Base-by-base conservation (phyloP, 495 filamentous ascomycete species). In the Aspergillus homomorphus region DNA sequence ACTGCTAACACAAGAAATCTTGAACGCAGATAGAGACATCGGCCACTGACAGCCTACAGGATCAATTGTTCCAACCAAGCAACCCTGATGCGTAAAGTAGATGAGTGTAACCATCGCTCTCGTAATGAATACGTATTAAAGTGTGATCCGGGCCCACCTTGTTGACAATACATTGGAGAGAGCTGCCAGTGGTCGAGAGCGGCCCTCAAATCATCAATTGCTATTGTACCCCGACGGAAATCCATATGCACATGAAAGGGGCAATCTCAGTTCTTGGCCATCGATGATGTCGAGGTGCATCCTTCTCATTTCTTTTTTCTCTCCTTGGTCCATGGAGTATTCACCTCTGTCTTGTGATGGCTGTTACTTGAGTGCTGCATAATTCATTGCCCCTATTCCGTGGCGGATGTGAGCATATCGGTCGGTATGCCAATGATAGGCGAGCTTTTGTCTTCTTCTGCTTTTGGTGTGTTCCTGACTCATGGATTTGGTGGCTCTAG, bases 211-310 rank as follows among this genome's bases (percentile, higher is more conserved):
- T 45, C 33, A 51, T 28, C 26, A 23, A 12, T 54, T 42, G 45
- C 54, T 57, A 43, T 53, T 46, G 23, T 53, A 22, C 16, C 16
- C 26, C 21, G 51, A 60, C 54, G 57, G 57, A 38, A 21, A 52
- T 50, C 46, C 24, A 48, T 57, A 62, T 63, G 61, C 61, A 63
- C 61, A 60, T 63, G 61, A 63, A 59, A 63, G 57, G 61, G 57
- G 53, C 54, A 50, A 54, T 43, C 42, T 45, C 61, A 56, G 38
- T 52, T 56, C 44, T 48, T 18, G 30, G 7, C 45, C 15, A 28
- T 14, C 9, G 20, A 52, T 45, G 38, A 38, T 21, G 38, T 55
- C 46, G 22, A 21, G 51, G 4, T 50, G 45, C 33, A 38, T 5
- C 45, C 18, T 15, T 28, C 16, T 49, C 21, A n/a, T n/a, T n/a